A percentile compares a stretch with the other conserved stretches of the same genome.
These are phyloP conservation scores for Pleodorina starrii DNA, from an alignment of 139 green algal genomes.

Conservation along the genomic window DNA sequence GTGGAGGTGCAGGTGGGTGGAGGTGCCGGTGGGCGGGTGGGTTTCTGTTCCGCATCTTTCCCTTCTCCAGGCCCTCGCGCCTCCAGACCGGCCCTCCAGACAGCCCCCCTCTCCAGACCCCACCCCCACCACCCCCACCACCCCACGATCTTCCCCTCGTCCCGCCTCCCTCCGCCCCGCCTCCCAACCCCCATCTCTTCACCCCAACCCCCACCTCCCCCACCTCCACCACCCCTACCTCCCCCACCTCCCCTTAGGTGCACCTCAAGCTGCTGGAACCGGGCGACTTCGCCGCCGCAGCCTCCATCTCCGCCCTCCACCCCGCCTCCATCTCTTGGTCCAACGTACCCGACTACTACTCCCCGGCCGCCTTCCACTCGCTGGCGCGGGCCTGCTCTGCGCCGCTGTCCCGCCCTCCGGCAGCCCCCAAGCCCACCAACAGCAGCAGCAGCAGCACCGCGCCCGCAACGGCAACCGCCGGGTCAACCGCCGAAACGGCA, in stretches of 20 bases:
- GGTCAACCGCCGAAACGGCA: too few relatives aligned
- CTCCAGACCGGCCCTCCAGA: too few relatives aligned
- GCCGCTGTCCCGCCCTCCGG: too few relatives aligned
- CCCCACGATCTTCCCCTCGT: not conserved
- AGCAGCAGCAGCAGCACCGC: not conserved
- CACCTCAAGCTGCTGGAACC: constrained; percentile 2
- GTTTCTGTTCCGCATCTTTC: too few relatives aligned
- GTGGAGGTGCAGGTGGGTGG: constrained; percentile 13
- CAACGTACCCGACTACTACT: constrained; percentile 34
- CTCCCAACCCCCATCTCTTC: not conserved
- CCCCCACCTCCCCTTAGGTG: constrained; percentile 25
- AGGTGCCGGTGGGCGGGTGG: too few relatives aligned
- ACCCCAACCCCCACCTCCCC: not conserved
- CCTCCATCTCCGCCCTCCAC: constrained; percentile 18
- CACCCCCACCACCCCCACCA: not conserved
- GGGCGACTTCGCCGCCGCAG: not conserved
- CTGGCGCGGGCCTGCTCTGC: constrained; percentile 40
- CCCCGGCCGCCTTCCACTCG: constrained; percentile 48
- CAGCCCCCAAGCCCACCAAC: not conserved
- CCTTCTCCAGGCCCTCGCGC: too few relatives aligned
- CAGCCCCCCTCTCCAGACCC: too few relatives aligned
- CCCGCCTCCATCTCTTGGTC: constrained; percentile 63
- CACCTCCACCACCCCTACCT: not conserved
- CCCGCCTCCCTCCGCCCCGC: not conserved
- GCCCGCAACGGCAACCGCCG: too few relatives aligned